Evolutionary conservation across 1,139 yeast species (phyloP).

Genomic region (Debaryomyces sp.): DNA sequence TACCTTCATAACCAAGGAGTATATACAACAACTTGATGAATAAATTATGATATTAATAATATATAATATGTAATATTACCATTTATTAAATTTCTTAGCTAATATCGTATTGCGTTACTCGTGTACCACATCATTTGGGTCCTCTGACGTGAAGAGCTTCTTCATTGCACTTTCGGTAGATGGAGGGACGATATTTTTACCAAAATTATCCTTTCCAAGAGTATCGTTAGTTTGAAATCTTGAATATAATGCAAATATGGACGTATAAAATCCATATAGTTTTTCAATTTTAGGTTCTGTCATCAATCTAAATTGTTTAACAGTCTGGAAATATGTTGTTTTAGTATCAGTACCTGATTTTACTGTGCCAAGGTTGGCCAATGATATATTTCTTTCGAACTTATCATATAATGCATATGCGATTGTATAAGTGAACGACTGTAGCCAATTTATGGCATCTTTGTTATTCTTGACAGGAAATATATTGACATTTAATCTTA

Average conservation of each 20-base stretch:
- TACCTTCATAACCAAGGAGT: constrained; percentile 38
- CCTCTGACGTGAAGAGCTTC: constrained; percentile 49
- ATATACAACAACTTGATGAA: constrained; percentile 17
- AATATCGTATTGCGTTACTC: constrained; percentile 8
- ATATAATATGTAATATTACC: background rate
- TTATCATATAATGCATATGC: constrained; percentile 58
- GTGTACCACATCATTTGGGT: constrained; percentile 47
- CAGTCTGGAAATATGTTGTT: constrained; percentile 49
- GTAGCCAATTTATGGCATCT: constrained; percentile 58
- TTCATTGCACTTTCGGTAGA: constrained; percentile 46
- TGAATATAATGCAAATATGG: constrained; percentile 38
- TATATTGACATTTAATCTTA: constrained; percentile 41
- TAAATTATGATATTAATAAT: constrained; percentile 1
- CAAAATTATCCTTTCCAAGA: constrained; percentile 35
- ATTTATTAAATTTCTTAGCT: background rate
- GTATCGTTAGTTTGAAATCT: constrained; percentile 26
- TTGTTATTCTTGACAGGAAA: constrained; percentile 47
- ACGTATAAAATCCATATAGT: constrained; percentile 37
- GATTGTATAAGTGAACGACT: constrained; percentile 58
- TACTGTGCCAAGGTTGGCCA: constrained; percentile 56
- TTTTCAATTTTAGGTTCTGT: constrained; percentile 48
- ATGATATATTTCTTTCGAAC: constrained; percentile 51
- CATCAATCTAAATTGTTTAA: constrained; percentile 59
- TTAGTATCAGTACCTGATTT: constrained; percentile 53
- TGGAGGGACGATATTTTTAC: constrained; percentile 32